These are phyloP conservation scores for Amaranthus tricolor DNA, from an alignment of 179 eudicot genomes.

Conservation along the genomic window DNA sequence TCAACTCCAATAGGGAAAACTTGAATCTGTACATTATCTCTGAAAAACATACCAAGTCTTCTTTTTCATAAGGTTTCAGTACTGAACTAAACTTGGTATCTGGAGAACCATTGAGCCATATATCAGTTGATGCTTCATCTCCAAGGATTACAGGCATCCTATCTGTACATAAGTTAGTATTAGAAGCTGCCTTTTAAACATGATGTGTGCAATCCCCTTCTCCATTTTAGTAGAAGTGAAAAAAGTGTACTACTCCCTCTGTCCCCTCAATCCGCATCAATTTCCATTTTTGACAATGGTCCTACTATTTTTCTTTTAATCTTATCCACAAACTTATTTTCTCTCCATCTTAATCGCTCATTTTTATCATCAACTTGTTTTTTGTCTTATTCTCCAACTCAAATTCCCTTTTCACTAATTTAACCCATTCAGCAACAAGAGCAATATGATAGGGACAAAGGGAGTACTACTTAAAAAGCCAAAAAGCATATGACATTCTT, in stretches of 20 bases:
- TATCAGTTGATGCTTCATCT: conserved; percentile 54
- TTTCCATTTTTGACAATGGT: too few relatives aligned
- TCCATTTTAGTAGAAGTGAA: too few relatives aligned
- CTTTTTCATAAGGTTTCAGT: conserved; percentile 70
- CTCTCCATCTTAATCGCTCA: too few relatives aligned
- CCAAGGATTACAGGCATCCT: conserved; percentile 97
- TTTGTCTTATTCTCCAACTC: too few relatives aligned
- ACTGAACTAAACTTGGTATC: conserved; percentile 55
- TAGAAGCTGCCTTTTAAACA: background rate
- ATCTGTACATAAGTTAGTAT: conserved; percentile 39
- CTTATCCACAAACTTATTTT: too few relatives aligned
- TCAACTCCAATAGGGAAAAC: background rate
- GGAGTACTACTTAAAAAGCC: background rate
- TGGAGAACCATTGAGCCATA: conserved; percentile 72
- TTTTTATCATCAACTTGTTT: too few relatives aligned
- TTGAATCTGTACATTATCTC: background rate
- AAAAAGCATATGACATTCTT: background rate
- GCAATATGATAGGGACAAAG: background rate
- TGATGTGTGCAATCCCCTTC: background rate
- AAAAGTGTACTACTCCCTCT: too few relatives aligned
- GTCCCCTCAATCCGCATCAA: too few relatives aligned
- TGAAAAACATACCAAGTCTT: conserved; percentile 61
- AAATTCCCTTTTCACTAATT: background rate
- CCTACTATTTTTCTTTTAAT: too few relatives aligned
- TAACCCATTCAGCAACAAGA: background rate